Evolutionary conservation across 2,329 filamentous ascomycete species (phyloP).

Genomic region (Hypoxylon sp.): DNA sequence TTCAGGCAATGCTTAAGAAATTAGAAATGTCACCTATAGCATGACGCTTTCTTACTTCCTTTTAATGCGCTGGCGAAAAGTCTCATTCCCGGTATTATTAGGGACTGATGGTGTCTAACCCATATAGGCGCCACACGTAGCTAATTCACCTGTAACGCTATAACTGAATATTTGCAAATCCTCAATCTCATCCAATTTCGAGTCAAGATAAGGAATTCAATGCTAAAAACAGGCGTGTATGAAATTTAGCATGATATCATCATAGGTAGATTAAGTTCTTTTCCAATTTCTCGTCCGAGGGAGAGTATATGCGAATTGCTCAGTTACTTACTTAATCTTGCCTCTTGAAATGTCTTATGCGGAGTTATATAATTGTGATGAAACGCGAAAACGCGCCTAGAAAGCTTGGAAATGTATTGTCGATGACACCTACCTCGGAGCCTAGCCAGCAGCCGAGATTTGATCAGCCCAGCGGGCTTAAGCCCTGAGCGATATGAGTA

Average conservation of each 20-base stretch:
- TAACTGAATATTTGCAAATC: constrained; percentile 6
- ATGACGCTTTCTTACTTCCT: too few relatives aligned
- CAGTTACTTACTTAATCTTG: constrained; percentile 7
- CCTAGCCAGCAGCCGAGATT: constrained; percentile 14
- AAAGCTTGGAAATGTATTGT: constrained; percentile 11
- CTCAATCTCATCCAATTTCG: not conserved
- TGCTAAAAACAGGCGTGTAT: not conserved
- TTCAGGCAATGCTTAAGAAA: not conserved
- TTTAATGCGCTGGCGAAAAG: not conserved
- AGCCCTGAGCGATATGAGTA: constrained; percentile 3
- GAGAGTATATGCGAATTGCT: not conserved
- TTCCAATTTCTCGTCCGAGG: not conserved
- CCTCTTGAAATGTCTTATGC: constrained; percentile 22
- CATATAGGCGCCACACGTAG: constrained; percentile 6
- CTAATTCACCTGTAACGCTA: not conserved
- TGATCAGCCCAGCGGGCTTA: constrained; percentile 2
- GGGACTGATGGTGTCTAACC: constrained; percentile 12
- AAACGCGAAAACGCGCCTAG: constrained; percentile 16
- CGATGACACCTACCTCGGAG: constrained; percentile 1
- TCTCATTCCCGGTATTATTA: constrained; percentile 6
- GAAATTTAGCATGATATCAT: not conserved
- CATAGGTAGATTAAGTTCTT: not conserved
- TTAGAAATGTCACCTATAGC: constrained; percentile 5
- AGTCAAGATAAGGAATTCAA: not conserved
- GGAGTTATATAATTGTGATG: constrained; percentile 10